A percentile compares a stretch with the other conserved stretches of the same genome.
These are phyloP conservation scores for Delphinella strobiligena DNA, from an alignment of 2,329 filamentous ascomycete species.

Conservation along the genomic window DNA sequence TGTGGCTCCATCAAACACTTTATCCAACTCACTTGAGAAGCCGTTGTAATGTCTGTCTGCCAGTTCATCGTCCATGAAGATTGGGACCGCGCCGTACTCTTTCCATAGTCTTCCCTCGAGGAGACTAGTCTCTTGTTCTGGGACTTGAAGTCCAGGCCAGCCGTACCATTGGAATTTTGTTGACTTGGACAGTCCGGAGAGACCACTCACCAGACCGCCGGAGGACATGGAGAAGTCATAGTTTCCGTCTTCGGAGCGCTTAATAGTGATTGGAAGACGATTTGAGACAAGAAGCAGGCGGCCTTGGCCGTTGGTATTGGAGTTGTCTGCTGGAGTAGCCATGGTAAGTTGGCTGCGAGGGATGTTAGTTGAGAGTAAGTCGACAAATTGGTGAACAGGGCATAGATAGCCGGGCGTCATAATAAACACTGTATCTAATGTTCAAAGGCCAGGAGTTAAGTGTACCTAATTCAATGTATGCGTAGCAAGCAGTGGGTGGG, in stretches of 20 bases:
- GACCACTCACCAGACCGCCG: constrained; percentile 83
- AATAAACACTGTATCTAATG: no score
- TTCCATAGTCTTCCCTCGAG: constrained; percentile 71
- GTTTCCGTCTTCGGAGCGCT: constrained; percentile 78
- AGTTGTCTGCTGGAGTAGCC: constrained; percentile 1
- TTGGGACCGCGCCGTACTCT: constrained; percentile 78
- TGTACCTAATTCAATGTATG: no score
- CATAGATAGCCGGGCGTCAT: no score
- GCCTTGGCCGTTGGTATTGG: constrained; percentile 22
- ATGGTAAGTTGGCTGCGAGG: background rate
- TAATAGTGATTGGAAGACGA: constrained; percentile 91
- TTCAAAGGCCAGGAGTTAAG: no score
- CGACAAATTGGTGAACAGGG: no score
- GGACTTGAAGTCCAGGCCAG: constrained; percentile 89
- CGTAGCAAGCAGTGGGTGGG: no score
- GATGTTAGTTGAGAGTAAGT: no score
- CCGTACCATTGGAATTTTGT: constrained; percentile 98
- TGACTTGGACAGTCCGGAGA: constrained; percentile 82
- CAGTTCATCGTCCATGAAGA: constrained; percentile 87
- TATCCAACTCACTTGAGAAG: constrained; percentile 62
- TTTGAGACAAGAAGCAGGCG: constrained; percentile 82
- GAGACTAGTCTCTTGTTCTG: constrained; percentile 63
- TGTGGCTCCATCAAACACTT: background rate
- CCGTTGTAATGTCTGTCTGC: constrained; percentile 96
- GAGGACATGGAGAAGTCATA: constrained; percentile 96